These are phyloP conservation scores for Acacia pycnantha DNA, from an alignment of 331 rosid species.

Conservation along the genomic window DNA sequence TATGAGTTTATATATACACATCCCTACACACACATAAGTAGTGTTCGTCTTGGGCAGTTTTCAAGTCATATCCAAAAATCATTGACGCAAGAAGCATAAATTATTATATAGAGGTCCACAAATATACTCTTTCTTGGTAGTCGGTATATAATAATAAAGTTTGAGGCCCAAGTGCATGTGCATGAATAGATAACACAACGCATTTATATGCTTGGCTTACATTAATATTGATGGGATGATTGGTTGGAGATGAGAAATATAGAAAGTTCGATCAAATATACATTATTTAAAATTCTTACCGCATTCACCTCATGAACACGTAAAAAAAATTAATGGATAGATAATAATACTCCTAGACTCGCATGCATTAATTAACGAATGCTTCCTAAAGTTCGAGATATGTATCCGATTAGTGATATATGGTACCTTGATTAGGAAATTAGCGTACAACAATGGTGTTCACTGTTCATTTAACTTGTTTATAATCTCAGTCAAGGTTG, in stretches of 20 bases:
- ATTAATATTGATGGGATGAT: not conserved
- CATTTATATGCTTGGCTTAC: not conserved
- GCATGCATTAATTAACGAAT: not conserved
- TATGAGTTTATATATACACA: not conserved
- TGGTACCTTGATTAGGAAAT: not conserved
- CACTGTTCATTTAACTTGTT: not conserved
- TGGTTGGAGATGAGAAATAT: not conserved
- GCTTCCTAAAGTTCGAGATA: not conserved
- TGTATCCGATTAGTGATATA: not conserved
- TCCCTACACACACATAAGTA: not conserved
- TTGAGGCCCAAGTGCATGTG: constrained; percentile 7
- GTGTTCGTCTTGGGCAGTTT: not conserved
- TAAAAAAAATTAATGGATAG: not conserved
- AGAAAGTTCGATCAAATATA: not conserved
- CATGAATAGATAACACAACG: not conserved
- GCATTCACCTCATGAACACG: not conserved
- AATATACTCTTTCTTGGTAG: not conserved
- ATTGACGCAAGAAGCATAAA: not conserved
- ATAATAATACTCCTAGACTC: not conserved
- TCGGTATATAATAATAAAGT: constrained; percentile 12
- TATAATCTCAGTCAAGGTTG: no score
- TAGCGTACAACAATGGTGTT: not conserved
- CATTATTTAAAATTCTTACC: not conserved
- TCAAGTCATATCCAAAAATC: not conserved
- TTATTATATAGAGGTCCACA: constrained; percentile 6